These are phyloP conservation scores for Phytophthora fragariaefolia DNA, from an alignment of 352 stramenopile species.

Conservation along the genomic window DNA sequence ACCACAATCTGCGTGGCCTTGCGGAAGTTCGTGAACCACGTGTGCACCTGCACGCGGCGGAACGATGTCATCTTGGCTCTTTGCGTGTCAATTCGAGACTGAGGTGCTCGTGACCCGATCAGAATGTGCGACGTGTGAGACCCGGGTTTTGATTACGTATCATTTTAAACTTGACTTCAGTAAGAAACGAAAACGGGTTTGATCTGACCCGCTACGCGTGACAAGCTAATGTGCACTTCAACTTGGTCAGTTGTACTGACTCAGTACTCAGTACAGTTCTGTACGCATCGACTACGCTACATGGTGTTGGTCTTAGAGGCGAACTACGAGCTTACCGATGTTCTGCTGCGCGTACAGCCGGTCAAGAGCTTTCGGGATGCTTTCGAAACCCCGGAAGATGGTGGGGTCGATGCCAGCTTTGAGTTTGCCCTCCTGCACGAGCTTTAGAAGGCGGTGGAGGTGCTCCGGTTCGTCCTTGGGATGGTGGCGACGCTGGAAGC, in stretches of 20 bases:
- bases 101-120: background rate
- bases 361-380: conserved; percentile 59
- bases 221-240: conserved; percentile 14
- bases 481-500: conserved; percentile 18
- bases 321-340: conserved; percentile 83
- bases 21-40: conserved; percentile 51
- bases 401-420: conserved; percentile 37
- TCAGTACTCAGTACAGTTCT: no score
- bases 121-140: conserved; percentile 26
- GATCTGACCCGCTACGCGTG: conserved; percentile 1
- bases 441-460: conserved; percentile 16
- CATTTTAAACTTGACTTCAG: conserved; percentile 2
- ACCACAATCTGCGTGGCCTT: conserved; percentile 49
- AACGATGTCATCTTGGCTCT: conserved; percentile 35
- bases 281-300: no score
- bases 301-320: no score
- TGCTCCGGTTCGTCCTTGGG: conserved; percentile 12
- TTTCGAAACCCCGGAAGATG: conserved; percentile 45
- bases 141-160: conserved; percentile 26
- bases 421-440: conserved; percentile 15
- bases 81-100: conserved; percentile 11
- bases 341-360: conserved; percentile 65
- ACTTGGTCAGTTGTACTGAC: no score
- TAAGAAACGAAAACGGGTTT: background rate
- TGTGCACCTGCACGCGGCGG: conserved; percentile 46